phyloP scores from a whole-genome alignment of 768 basidiomycete genomes.

The Trametopsis cervina region DNA sequence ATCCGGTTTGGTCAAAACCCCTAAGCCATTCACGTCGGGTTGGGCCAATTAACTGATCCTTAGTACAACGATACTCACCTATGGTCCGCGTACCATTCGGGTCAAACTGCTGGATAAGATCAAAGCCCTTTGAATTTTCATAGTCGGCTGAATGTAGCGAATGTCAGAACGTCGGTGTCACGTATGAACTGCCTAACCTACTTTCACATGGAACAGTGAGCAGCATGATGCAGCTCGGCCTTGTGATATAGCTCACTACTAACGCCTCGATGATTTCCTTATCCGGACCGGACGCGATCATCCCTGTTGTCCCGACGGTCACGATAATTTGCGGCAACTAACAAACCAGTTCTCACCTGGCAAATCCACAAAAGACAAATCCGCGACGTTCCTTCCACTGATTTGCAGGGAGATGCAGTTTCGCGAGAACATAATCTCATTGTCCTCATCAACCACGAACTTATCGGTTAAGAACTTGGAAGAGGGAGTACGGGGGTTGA shows the following conservation, averaged over 20 bases:
- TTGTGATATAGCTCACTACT: constrained; percentile 47
- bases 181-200: constrained; percentile 30
- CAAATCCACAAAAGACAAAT: constrained; percentile 26
- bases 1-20: constrained; percentile 14
- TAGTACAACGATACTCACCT: constrained; percentile 32
- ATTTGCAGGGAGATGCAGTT: constrained; percentile 23
- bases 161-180: too few species aligned
- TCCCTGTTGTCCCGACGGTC: constrained; percentile 27
- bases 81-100: constrained; percentile 58
- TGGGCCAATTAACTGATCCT: background rate
- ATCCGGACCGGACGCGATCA: constrained; percentile 46
- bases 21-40: background rate
- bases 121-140: constrained; percentile 51
- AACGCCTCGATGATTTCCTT: constrained; percentile 45
- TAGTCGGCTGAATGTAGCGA: constrained; percentile 39
- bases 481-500: constrained; percentile 32
- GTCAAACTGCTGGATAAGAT: constrained; percentile 26
- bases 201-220: constrained; percentile 61
- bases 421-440: constrained; percentile 19
- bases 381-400: constrained; percentile 21
- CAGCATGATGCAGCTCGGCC: constrained; percentile 53
- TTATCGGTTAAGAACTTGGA: background rate
- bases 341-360: constrained; percentile 18
- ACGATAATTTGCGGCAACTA: background rate
- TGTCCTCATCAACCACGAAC: background rate